Evolutionary conservation across 345 rosid species (phyloP).

Genomic region (Eucalyptus curtisii): DNA sequence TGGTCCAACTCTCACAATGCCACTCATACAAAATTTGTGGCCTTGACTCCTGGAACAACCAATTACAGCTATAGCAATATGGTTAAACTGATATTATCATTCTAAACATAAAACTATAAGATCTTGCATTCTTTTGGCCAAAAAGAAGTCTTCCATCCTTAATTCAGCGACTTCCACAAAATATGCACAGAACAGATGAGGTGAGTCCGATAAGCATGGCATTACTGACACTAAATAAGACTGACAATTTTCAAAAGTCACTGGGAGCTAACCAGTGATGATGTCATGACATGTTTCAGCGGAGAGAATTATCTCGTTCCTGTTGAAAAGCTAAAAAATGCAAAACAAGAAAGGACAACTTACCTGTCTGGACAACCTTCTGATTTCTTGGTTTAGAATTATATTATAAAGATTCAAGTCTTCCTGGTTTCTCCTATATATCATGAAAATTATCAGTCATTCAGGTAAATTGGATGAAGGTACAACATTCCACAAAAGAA

Average conservation of each 20-base stretch:
- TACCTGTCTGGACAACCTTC: conserved; percentile 85
- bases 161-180: background rate
- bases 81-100: background rate
- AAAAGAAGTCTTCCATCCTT: background rate
- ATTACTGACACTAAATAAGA: background rate
- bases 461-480: background rate
- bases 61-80: background rate
- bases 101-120: background rate
- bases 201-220: background rate
- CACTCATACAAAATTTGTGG: background rate
- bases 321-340: background rate
- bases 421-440: conserved; percentile 72
- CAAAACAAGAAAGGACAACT: background rate
- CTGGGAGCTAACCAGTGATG: background rate
- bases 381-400: conserved; percentile 91
- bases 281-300: background rate
- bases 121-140: background rate
- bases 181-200: background rate
- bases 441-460: background rate
- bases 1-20: background rate
- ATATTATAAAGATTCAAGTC: conserved; percentile 77
- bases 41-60: background rate
- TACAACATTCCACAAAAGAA: background rate
- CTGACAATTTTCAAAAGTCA: background rate
- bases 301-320: background rate